These are phyloP conservation scores for Kwoniella heveanensis DNA, from an alignment of 768 basidiomycete genomes.

Conservation along the genomic window DNA sequence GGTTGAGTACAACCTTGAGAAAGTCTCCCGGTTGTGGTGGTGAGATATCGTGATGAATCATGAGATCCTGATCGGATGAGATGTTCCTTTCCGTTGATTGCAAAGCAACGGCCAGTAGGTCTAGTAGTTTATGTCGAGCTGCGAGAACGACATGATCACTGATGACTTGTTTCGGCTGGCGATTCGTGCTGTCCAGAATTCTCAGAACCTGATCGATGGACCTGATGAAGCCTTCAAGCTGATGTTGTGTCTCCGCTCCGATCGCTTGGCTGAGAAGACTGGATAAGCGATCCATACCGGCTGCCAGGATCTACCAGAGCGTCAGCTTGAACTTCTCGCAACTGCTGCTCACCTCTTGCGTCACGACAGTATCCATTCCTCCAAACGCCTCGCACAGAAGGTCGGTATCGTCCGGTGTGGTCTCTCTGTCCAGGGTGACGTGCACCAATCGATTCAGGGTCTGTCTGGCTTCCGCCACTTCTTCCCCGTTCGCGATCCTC, in stretches of 20 bases:
- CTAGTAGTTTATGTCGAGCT: slow-evolving; percentile 39
- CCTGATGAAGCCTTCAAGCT: slow-evolving; percentile 14
- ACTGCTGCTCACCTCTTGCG: slow-evolving; percentile 36
- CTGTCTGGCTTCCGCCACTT: slow-evolving; percentile 34
- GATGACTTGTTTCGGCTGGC: slow-evolving; percentile 1
- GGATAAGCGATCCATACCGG: slow-evolving; percentile 42
- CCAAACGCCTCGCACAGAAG: slow-evolving; percentile 48
- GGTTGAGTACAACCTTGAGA: slow-evolving; percentile 28
- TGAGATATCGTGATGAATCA: slow-evolving; percentile 20
- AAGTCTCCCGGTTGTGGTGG: slow-evolving; percentile 29
- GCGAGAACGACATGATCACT: slow-evolving; percentile 20
- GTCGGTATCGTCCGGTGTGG: slow-evolving; percentile 45
- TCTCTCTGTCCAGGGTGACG: slow-evolving; percentile 36
- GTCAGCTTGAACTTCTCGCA: too few species aligned
- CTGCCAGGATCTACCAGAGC: slow-evolving; percentile 33
- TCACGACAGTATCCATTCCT: slow-evolving; percentile 45
- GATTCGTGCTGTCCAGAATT: slow-evolving; percentile 29
- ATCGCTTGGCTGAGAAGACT: slow-evolving; percentile 36
- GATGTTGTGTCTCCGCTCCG: slow-evolving; percentile 31
- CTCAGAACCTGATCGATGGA: slow-evolving; percentile 38
- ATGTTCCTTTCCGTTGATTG: slow-evolving; percentile 35
- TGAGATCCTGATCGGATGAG: slow-evolving; percentile 12
- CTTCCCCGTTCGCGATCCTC: slow-evolving; percentile 31
- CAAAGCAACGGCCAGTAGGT: slow-evolving; percentile 30
- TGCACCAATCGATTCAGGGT: slow-evolving; percentile 35